Conservation (phyloP, 2,329 filamentous ascomycete genomes). For the Thyridium curvatum region DNA sequence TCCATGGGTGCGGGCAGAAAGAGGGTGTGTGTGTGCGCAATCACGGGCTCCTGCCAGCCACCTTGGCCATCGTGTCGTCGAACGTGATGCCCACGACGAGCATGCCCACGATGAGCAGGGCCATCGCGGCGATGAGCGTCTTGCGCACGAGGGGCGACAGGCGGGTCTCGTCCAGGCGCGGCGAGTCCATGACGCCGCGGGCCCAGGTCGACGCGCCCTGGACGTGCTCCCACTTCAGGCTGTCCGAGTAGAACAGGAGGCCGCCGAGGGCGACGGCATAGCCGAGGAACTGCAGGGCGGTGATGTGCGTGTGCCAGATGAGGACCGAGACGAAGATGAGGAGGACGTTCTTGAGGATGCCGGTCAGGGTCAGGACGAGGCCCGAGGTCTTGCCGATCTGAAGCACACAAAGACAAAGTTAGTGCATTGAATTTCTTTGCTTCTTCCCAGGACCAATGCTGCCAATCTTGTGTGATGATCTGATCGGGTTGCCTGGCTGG, state of each 20-base stretch:
- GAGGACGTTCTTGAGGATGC: constrained; percentile 83
- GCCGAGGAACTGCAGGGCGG: constrained; percentile 66
- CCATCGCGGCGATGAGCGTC: constrained; percentile 10
- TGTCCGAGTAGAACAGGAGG: constrained; percentile 41
- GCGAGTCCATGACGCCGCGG: constrained; percentile 10
- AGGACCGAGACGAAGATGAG: constrained; percentile 71
- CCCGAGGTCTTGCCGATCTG: constrained; percentile 86
- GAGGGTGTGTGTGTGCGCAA: too few species aligned
- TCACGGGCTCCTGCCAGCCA: too few species aligned
- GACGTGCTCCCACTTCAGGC: constrained; percentile 24
- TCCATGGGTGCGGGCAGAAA: too few species aligned
- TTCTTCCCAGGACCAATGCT: too few species aligned
- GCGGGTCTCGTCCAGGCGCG: constrained; percentile 5
- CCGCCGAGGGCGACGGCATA: constrained; percentile 63
- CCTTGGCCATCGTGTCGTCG: neutral
- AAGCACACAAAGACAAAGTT: neutral
- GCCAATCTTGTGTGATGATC: too few species aligned
- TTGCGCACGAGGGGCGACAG: constrained; percentile 14
- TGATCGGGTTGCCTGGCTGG: too few species aligned
- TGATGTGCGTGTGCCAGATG: constrained; percentile 70
- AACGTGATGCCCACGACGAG: constrained; percentile 13
- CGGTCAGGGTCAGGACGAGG: constrained; percentile 77
- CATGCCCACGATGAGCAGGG: constrained; percentile 8
- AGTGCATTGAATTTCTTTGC: too few species aligned
- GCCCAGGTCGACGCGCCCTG: constrained; percentile 11